Evolutionary conservation across 805 yeast species (phyloP), one percentile per base, ranked within the genome.

Genomic region (Ogataea trehaloabstinens): DNA sequence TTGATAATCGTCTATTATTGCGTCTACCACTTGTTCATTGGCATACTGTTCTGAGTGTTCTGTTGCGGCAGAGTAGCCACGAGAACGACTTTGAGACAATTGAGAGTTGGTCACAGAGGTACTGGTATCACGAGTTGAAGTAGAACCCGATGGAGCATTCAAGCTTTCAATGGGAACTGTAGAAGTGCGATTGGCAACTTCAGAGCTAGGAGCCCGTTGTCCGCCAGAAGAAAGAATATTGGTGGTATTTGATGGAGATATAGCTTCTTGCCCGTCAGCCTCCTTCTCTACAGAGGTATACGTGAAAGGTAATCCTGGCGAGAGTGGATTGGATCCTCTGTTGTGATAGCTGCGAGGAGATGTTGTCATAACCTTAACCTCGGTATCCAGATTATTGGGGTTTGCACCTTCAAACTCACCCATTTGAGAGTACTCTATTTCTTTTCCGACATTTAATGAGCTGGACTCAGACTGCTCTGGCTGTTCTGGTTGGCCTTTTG

Each of bases 341-440:
- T 8, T 8, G 11, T 22, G 25, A 16, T 5, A 29, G 19, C 12
- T 44, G 47, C 15, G 48, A 40, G 29, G 37, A 38, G 17, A 42
- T 24, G 17, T 31, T 34, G 42, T 38, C 47, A 45, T 42, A 29
- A 43, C 37, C 34, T 44, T 49, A 28, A 40, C 36, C 19, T 46
- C 49, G 2, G 49, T 37, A 28, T 45, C 45, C 13, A 45, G 24
- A 19, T 37, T 35, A n/a, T 35, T 31, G 8, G 34, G 29, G 5
- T 35, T 39, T 12, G 34, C 28, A 4, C 49, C 53, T 30, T 45
- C 50, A 22, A 39, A 49, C 38, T 46, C 49, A 18, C 53, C 53
- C 24, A 38, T 25, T 31, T 49, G 50, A 6, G 49, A 38, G 10
- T 40, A 19, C 12, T 27, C 18, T 6, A 24, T 10, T 6, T 19